Base-by-base conservation (phyloP, 1,284 basidiomycete species). In the Trametes pubescens region DNA sequence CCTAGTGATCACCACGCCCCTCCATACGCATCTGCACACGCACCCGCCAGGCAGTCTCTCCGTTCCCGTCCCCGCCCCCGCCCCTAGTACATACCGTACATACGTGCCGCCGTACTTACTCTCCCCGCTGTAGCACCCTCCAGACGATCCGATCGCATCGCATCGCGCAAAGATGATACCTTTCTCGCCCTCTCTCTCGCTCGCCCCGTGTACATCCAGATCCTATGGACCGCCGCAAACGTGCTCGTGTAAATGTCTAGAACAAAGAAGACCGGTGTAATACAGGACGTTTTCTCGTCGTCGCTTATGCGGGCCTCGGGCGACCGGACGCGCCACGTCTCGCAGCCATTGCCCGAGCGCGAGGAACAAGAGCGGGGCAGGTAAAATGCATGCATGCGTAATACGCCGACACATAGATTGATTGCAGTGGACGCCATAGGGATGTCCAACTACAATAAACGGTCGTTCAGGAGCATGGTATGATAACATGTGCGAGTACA, bases 1-100 rank as follows among this genome's bases (percentile, higher is more conserved):
- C 21, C 53, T 29, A 75, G 74, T 76, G 69, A 74, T 74, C 59
- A 40, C 11, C 56, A 37, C 47, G 55, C 55, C 58, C 32, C 52
- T 21, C 26, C 52, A 37, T 37, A 11, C 52, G 52, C 52, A 54
- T 54, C 52, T 37, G 37, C 52, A 54, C 52, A 40, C 52, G 52
- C 52, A 38, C n/a, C 49, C 18, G 18, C 49, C 4, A 16, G 18
- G 49, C 49, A 51, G 47, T 54, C n/a, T n/a, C n/a, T n/a, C n/a
- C n/a, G 35, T 34, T 38, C 24, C 38, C 40, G 37, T 43, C 58
- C 9, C 51, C 32, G 32, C 21, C 46, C 29, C 48, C 29, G 48
- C 49, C 48, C 29, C 37, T 38, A 51, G 60, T 56, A 61, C 60
- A 61, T 68, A 68, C 67, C 59, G 64, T 64, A 68, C 64, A 66